phyloP scores from a whole-genome alignment of 495 filamentous ascomycete species.

The Hypoxylon fuscum region DNA sequence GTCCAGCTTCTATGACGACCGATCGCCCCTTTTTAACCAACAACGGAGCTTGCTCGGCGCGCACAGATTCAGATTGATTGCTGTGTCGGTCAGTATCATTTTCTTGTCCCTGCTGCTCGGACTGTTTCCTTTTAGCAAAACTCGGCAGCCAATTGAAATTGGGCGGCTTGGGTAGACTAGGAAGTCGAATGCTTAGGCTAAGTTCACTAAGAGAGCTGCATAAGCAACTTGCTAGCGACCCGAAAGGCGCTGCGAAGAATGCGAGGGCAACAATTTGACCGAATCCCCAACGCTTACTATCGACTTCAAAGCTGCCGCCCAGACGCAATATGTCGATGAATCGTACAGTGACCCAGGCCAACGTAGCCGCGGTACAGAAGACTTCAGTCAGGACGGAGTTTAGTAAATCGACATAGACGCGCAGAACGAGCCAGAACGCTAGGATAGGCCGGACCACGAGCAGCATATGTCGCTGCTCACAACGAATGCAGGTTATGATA shows the following conservation, averaged over 20 bases:
- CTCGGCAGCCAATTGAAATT: conserved; percentile 10
- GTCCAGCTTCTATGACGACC: neutral
- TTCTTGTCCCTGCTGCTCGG: conserved; percentile 10
- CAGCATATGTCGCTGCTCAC: conserved; percentile 36
- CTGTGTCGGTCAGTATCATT: conserved; percentile 6
- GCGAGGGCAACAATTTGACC: conserved; percentile 30
- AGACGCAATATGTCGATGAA: conserved; percentile 32
- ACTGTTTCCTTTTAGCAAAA: conserved; percentile 8
- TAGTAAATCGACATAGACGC: conserved; percentile 31
- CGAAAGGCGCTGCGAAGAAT: conserved; percentile 32
- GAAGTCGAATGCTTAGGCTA: neutral
- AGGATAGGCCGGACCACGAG: conserved; percentile 32
- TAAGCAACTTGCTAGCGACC: conserved; percentile 24
- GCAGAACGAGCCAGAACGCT: conserved; percentile 35
- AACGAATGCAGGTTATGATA: conserved; percentile 39
- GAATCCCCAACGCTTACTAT: conserved; percentile 21
- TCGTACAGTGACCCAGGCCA: conserved; percentile 31
- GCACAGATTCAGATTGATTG: conserved; percentile 3
- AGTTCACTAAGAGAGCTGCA: conserved; percentile 11
- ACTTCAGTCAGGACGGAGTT: conserved; percentile 35
- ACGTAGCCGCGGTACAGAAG: conserved; percentile 19
- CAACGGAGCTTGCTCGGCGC: neutral
- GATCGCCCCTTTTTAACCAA: neutral
- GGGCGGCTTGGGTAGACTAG: neutral
- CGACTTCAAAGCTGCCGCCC: conserved; percentile 21